Percentiles rank a stretch among this genome's conserved stretches.
phyloP scores from a whole-genome alignment of 768 basidiomycete genomes.

The Peribolospora kevripleyi region DNA sequence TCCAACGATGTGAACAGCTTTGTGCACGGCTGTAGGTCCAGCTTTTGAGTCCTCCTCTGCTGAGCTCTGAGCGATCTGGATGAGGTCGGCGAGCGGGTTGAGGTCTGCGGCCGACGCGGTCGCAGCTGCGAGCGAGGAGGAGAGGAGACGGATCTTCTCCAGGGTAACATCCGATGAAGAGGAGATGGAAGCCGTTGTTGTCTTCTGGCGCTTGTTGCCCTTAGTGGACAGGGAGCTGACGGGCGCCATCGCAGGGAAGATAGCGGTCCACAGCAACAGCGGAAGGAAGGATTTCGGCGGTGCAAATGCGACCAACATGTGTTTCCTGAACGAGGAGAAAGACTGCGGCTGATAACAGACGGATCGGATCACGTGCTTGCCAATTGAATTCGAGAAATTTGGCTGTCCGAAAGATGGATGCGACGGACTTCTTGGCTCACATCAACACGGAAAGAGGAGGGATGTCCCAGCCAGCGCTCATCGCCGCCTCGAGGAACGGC shows the following conservation, averaged over 20 bases:
- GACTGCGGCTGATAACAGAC: background rate
- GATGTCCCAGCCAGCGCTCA: background rate
- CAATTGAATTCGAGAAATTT: background rate
- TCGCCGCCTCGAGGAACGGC: background rate
- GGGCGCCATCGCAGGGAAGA: no score
- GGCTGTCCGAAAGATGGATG: background rate
- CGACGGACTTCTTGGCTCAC: background rate
- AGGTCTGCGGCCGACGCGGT: conserved; percentile 36
- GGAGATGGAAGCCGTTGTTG: conserved; percentile 20
- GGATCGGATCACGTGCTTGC: background rate
- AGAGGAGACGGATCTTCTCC: no score
- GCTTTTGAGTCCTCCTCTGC: conserved; percentile 15
- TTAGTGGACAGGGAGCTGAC: background rate
- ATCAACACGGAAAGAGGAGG: background rate
- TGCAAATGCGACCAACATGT: no score
- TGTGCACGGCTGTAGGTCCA: conserved; percentile 34
- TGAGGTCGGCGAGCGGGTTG: conserved; percentile 49
- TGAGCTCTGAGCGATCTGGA: conserved; percentile 30
- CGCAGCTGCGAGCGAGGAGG: conserved; percentile 26
- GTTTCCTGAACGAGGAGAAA: no score
- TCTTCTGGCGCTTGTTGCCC: conserved; percentile 8
- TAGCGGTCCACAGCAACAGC: no score
- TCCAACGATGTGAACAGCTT: conserved; percentile 59
- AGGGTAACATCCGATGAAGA: conserved; percentile 29
- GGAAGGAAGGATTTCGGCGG: no score